Base-by-base conservation (phyloP, 2,329 filamentous ascomycete species). In the Sporothrix mexicana region DNA sequence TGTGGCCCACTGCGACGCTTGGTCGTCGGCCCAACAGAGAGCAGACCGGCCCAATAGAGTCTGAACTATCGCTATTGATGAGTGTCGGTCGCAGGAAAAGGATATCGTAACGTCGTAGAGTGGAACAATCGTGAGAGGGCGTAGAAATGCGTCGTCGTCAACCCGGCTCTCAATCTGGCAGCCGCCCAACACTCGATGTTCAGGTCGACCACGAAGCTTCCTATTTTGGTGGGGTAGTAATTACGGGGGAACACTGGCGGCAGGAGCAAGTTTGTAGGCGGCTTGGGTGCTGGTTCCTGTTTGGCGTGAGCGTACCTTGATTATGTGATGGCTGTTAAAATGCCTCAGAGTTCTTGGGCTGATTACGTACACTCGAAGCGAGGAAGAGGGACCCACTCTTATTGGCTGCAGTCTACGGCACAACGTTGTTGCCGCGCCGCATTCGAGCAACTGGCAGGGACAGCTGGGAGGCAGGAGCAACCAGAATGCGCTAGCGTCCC, bases 191-290 rank as follows among this genome's bases (percentile, higher is more conserved):
- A 49, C 30, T 62, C 13, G 12, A 17, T 20, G 30, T 55, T 41
- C 43, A 43, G 49, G 66, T 51, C 53, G n/a, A 61, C 64, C 45
- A 51, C 45, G 64, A 69, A 69, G 64, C 71, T 69, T 36, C 57
- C 47, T 51, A 12, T 71, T 68, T 71, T 70, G 72, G 68, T 71
- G 69, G 72, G 68, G 72, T 47, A 66, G 41, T 43, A n/a, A 20
- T 55, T 47, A 57, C 30, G 25, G 49, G 17, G 41, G 47, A 36
- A 13, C 41, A 20, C 20, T 13, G 61, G 10, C 23, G 59, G 61
- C n/a, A 13, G 17, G 36, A 20, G 57, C 57, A 36, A 25, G 25
- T 45, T 36, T 36, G 30, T 4, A 36, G 30, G 30, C 30, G 30
- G 30, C 30, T 36, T 36, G 30, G 30, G 30, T 7, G 30, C 30